A percentile compares a stretch with the other conserved stretches of the same genome.
These are phyloP conservation scores for Leishmania arabica DNA, from an alignment of 208 protist genomes.

Conservation along the genomic window DNA sequence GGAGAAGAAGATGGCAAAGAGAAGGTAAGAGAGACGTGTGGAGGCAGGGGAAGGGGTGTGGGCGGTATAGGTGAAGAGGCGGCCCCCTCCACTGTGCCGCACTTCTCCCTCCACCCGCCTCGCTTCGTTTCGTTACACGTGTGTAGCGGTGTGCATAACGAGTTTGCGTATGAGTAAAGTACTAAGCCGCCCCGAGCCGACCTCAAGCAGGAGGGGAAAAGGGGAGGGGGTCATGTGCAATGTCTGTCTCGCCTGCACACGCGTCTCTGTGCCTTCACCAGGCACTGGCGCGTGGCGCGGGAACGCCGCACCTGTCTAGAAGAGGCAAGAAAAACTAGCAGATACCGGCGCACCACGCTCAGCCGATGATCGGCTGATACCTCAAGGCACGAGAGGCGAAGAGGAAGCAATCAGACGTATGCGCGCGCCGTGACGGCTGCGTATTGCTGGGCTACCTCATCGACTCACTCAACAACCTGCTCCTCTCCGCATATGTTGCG, in stretches of 20 bases:
- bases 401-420: neutral
- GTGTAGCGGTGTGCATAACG: neutral
- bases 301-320: neutral
- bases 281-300: neutral
- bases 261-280: neutral
- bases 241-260: neutral
- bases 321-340: neutral
- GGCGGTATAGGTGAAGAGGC: neutral
- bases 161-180: neutral
- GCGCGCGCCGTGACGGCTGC: neutral
- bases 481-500: neutral
- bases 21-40: slow-evolving; percentile 29
- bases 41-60: neutral
- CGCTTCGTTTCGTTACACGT: neutral
- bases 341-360: neutral
- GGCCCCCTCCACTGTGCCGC: neutral
- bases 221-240: neutral
- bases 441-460: neutral
- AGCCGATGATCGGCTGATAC: too few species aligned
- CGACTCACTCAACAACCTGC: too few species aligned
- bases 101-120: neutral
- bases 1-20: slow-evolving; percentile 86
- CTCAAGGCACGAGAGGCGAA: neutral
- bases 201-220: neutral
- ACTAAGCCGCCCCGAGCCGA: neutral